A percentile compares a stretch with the other conserved stretches of the same genome.
Conservation (phyloP, 305 asterid species). For the Plantago coronopus region DNA sequence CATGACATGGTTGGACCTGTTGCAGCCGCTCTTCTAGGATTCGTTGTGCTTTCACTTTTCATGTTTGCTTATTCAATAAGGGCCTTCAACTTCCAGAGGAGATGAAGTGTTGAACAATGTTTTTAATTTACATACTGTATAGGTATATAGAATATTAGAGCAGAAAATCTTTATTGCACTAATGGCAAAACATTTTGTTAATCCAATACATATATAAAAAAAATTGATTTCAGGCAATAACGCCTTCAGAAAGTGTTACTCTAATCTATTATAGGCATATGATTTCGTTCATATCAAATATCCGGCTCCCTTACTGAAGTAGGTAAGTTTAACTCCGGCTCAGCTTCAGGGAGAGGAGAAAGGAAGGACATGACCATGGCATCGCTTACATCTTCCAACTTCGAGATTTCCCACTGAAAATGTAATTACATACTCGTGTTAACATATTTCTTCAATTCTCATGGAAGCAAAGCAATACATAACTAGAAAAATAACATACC, state of each 20-base stretch:
- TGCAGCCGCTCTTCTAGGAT: constrained; percentile 35
- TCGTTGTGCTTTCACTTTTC: constrained; percentile 31
- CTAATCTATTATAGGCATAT: neutral
- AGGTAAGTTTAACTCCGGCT: constrained; percentile 73
- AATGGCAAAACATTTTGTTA: neutral
- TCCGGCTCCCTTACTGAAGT: constrained; percentile 80
- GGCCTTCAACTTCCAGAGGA: constrained; percentile 48
- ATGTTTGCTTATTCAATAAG: constrained; percentile 36
- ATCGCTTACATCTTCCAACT: constrained; percentile 67
- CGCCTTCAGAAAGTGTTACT: constrained; percentile 13
- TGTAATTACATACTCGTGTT: neutral
- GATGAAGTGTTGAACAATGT: constrained; percentile 31
- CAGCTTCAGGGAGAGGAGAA: constrained; percentile 55
- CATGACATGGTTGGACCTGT: constrained; percentile 23
- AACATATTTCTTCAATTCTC: neutral
- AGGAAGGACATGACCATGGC: constrained; percentile 67
- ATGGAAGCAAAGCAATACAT: neutral
- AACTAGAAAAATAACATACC: constrained; percentile 39
- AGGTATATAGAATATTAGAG: neutral
- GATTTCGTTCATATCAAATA: constrained; percentile 26
- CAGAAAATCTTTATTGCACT: neutral
- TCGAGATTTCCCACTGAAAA: constrained; percentile 72
- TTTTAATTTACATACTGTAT: constrained; percentile 5
- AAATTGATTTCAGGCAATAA: neutral
- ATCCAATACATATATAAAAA: constrained; percentile 5